Base-by-base conservation (phyloP, 2,329 filamentous ascomycete genomes). In the Aspergillus ustus region DNA sequence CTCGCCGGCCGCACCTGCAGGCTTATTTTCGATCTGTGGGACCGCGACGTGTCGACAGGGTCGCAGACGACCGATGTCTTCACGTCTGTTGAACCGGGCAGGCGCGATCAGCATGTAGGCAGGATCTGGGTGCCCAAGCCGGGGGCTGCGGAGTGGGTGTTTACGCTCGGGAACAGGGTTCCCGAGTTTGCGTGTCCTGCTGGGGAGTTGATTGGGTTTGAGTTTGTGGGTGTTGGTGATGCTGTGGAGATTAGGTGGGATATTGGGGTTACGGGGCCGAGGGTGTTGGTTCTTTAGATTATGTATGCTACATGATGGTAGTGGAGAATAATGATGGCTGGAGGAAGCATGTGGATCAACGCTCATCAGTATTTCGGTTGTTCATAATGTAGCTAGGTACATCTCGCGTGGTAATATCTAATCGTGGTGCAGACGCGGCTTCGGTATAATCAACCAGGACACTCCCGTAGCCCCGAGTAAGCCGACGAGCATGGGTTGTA, bases 401-500 rank as follows among this genome's bases (percentile, higher is more conserved):
- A 15, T 40, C 11, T 40, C 34, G 34, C 34, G 15, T 3, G 25
- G 34, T 40, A 40, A 40, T 40, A 13, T 13, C 34, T 61, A 72
- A 46, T 72, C 70, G 22, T 63, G 66, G 62, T 70, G 70, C 8
- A 69, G 57, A 15, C 51, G 61, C 5, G 61, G 44, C 52, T 67
- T 72, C 1, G 73, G 73, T 1, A 74, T 49, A 9, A 84, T 68
- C 13, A 82, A 61, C 83, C 83, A 85, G 9, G 75, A 78, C 7
- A 82, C 63, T 0, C 75, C 77, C n/a, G 81, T 83, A 0, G 80
- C 80, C 0, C 77, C 74, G 13, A 85, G 67, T 9, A 86, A 67
- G 0, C 73, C 82, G 8, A 84, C 78, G 1, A 85, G 71, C 17
- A 86, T 81, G 0, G 84, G 84, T 63, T 85, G 84, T 55, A 86